Evolutionary conservation across 139 green algal species (phyloP).

Genomic region (Raphidocelis subcapitata): DNA sequence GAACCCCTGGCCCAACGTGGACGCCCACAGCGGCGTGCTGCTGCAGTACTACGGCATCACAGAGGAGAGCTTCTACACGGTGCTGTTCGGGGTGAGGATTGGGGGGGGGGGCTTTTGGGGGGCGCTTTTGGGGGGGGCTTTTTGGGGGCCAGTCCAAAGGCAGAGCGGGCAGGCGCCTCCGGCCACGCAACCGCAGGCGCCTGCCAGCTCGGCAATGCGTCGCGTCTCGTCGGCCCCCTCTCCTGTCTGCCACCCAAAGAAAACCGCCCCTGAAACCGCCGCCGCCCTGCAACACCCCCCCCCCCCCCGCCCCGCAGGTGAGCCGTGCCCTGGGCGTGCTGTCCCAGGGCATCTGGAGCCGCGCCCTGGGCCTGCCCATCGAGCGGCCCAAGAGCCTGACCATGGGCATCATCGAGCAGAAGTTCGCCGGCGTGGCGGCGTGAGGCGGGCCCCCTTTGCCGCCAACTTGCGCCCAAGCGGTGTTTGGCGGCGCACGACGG

Average conservation of each 20-base stretch:
- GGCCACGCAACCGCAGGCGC: too few species aligned
- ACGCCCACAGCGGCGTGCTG: slow-evolving; percentile 95
- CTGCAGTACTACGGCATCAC: slow-evolving; percentile 89
- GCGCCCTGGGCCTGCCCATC: slow-evolving; percentile 94
- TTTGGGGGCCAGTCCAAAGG: too few species aligned
- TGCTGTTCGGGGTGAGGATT: slow-evolving; percentile 60
- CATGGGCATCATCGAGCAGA: slow-evolving; percentile 61
- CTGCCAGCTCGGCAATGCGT: too few species aligned
- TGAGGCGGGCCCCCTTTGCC: not conserved
- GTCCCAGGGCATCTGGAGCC: slow-evolving; percentile 84
- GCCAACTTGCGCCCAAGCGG: not conserved
- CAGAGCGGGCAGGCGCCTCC: too few species aligned
- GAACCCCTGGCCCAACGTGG: slow-evolving; percentile 99
- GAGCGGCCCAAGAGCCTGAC: slow-evolving; percentile 96
- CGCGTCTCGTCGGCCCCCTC: too few species aligned
- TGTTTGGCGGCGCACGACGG: not conserved
- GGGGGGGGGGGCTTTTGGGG: slow-evolving; percentile 52
- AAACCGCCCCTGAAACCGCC: too few species aligned
- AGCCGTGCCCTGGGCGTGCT: slow-evolving; percentile 90
- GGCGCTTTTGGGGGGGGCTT: too few species aligned
- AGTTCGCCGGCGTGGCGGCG: not conserved
- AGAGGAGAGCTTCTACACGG: slow-evolving; percentile 97
- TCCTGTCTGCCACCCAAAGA: too few species aligned
- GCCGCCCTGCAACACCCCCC: too few species aligned
- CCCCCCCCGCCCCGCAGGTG: slow-evolving; percentile 69